Percentiles rank a stretch among this genome's conserved stretches.
phyloP scores from a whole-genome alignment of 768 basidiomycete genomes.

The Auriscalpium microsporum region DNA sequence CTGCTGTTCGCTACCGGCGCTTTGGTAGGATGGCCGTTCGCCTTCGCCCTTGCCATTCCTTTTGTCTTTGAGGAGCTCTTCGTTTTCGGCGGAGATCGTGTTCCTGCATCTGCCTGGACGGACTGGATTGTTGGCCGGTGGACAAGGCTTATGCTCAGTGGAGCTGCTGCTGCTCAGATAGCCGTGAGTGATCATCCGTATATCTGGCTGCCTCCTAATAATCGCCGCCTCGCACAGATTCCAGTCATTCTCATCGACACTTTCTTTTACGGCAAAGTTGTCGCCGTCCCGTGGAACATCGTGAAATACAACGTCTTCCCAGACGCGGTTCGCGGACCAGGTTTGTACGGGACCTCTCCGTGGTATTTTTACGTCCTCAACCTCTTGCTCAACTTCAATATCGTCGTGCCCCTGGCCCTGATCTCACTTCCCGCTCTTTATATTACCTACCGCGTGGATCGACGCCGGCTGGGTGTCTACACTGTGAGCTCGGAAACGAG shows the following conservation, averaged over 20 bases:
- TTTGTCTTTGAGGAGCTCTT: slow-evolving; percentile 89
- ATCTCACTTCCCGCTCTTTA: slow-evolving; percentile 69
- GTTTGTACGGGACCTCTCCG: slow-evolving; percentile 88
- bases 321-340: slow-evolving; percentile 69
- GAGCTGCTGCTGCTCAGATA: slow-evolving; percentile 47
- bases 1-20: slow-evolving; percentile 71
- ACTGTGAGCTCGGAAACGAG: slow-evolving; percentile 48
- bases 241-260: slow-evolving; percentile 82
- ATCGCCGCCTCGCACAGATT: slow-evolving; percentile 40
- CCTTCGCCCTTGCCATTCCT: slow-evolving; percentile 79
- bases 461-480: slow-evolving; percentile 58
- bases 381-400: slow-evolving; percentile 90
- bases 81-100: slow-evolving; percentile 59
- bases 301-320: slow-evolving; percentile 90
- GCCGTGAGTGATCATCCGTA: slow-evolving; percentile 38
- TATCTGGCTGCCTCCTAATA: not conserved
- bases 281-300: slow-evolving; percentile 89
- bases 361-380: slow-evolving; percentile 83
- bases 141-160: slow-evolving; percentile 46
- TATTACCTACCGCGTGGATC: slow-evolving; percentile 68
- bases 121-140: slow-evolving; percentile 59
- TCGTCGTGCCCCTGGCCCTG: slow-evolving; percentile 73
- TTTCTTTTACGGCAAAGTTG: slow-evolving; percentile 71
- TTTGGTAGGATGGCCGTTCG: slow-evolving; percentile 95
- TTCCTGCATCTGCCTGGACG: slow-evolving; percentile 33